Percentiles rank a stretch among this genome's conserved stretches.
Evolutionary conservation across 2,329 filamentous ascomycete genomes (phyloP).

Genomic region (Monosporascus sp.): DNA sequence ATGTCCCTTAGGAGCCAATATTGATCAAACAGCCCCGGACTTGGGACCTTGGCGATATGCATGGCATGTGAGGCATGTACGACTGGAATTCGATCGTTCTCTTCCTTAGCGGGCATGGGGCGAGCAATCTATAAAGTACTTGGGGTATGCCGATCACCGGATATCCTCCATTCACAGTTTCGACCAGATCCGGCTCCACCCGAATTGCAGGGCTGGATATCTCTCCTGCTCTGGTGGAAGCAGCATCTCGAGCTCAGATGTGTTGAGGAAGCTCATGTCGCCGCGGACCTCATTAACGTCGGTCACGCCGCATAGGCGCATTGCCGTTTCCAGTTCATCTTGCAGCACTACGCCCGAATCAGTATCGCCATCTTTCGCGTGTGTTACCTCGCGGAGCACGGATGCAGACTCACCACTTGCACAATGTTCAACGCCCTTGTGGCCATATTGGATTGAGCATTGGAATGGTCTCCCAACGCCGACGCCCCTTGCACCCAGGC

Average conservation of each 20-base stretch:
- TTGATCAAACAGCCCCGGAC: too few species aligned
- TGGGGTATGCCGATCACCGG: too few species aligned
- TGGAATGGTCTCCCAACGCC: slow-evolving; percentile 58
- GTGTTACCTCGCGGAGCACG: too few species aligned
- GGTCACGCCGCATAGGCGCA: not conserved
- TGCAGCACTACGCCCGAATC: not conserved
- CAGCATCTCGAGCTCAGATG: slow-evolving; percentile 1
- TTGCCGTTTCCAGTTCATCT: not conserved
- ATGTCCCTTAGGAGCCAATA: too few species aligned
- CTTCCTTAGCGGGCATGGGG: not conserved
- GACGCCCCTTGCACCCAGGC: slow-evolving; percentile 58
- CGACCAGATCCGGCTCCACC: not conserved
- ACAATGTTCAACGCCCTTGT: slow-evolving; percentile 48
- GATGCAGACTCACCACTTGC: slow-evolving; percentile 42
- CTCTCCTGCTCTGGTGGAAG: slow-evolving; percentile 1
- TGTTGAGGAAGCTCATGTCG: slow-evolving; percentile 5
- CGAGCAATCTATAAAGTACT: too few species aligned
- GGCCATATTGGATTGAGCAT: slow-evolving; percentile 56
- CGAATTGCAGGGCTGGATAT: not conserved
- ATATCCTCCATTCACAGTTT: not conserved
- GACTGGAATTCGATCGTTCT: too few species aligned
- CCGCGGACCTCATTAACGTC: not conserved
- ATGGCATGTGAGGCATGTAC: too few species aligned
- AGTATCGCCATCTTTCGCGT: not conserved
- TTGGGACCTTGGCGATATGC: too few species aligned